Evolutionary conservation across 2,329 filamentous ascomycete genomes (phyloP).

Genomic region (Venturia carpophila): DNA sequence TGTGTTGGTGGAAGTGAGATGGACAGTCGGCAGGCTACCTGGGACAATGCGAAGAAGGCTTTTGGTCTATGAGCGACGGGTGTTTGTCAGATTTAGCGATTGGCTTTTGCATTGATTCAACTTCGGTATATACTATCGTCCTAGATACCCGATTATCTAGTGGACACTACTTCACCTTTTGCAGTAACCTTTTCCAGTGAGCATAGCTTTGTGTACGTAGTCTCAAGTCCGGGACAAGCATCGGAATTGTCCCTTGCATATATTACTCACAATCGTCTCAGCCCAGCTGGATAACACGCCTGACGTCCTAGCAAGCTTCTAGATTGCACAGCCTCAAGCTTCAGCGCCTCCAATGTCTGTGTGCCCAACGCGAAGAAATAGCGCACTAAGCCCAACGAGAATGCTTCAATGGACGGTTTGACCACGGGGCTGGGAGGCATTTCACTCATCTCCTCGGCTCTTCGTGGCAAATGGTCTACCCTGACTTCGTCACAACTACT

Average conservation of each 20-base stretch:
- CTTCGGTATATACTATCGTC: background rate
- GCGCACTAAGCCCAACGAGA: background rate
- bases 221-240: background rate
- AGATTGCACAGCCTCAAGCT: background rate
- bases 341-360: background rate
- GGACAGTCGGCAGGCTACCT: constrained; percentile 41
- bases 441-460: constrained; percentile 1
- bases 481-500: background rate
- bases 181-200: background rate
- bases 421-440: background rate
- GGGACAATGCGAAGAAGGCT: constrained; percentile 39
- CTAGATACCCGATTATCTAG: background rate
- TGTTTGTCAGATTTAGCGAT: background rate
- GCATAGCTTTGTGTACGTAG: background rate
- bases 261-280: background rate
- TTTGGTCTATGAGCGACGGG: constrained; percentile 13
- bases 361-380: background rate
- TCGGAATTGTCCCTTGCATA: background rate
- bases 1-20: constrained; percentile 47
- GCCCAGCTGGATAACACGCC: background rate
- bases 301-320: background rate
- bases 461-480: background rate
- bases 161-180: background rate
- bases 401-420: background rate
- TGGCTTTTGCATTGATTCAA: background rate